phyloP scores from a whole-genome alignment of 106 monocot species.

The Dioscorea dumetorum region DNA sequence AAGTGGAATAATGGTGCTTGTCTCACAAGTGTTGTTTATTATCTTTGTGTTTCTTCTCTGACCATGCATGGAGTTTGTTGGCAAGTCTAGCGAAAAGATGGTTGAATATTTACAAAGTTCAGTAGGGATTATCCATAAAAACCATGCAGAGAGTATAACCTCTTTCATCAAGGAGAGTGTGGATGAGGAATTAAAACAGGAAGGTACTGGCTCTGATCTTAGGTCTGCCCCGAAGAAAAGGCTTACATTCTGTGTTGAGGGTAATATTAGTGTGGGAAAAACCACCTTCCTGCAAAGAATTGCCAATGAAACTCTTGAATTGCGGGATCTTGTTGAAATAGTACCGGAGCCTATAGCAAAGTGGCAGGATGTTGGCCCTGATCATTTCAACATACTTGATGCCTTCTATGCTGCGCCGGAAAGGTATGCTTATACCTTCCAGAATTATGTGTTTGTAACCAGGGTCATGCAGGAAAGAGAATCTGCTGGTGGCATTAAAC shows the following conservation, averaged over 20 bases:
- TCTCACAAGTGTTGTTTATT: neutral
- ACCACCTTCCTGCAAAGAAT: conserved; percentile 92
- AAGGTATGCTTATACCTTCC: conserved; percentile 98
- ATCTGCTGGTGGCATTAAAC: conserved; percentile 75
- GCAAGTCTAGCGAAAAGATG: conserved; percentile 71
- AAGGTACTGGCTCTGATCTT: conserved; percentile 10
- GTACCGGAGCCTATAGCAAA: conserved; percentile 89
- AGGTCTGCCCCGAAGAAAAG: conserved; percentile 70
- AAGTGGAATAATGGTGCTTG: neutral
- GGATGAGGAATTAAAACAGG: conserved; percentile 75
- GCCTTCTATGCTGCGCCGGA: conserved; percentile 95
- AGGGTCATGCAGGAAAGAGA: conserved; percentile 98
- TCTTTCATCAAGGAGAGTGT: conserved; percentile 94
- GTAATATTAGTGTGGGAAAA: conserved; percentile 98
- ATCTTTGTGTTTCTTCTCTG: neutral
- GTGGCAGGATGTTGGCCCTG: conserved; percentile 96
- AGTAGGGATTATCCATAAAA: conserved; percentile 89
- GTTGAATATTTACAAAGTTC: conserved; percentile 71
- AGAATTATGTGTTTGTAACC: conserved; percentile 98
- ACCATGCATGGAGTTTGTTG: conserved; percentile 55
- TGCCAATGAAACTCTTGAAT: conserved; percentile 91
- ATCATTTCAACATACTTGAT: conserved; percentile 98
- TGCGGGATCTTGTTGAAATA: conserved; percentile 94
- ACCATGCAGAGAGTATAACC: conserved; percentile 95
- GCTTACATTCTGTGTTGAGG: conserved; percentile 96